These are phyloP conservation scores for Pseudozyma thailandica DNA, from an alignment of 1,284 basidiomycete species.

Conservation along the genomic window DNA sequence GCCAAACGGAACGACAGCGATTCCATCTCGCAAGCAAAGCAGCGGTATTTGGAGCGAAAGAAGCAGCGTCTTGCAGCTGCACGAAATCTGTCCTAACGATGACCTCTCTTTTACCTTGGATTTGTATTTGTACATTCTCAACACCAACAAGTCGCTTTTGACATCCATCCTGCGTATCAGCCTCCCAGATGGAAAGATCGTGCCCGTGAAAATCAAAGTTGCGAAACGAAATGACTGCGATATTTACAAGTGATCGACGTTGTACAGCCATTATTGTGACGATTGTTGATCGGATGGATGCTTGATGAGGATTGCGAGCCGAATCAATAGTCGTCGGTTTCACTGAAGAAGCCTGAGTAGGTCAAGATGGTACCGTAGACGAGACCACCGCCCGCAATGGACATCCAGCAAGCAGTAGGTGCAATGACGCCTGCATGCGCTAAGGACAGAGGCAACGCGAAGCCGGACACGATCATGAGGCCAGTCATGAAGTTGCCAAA, in stretches of 20 bases:
- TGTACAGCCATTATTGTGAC: too few relatives aligned
- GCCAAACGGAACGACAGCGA: conserved; percentile 44
- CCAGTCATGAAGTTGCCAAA: conserved; percentile 95
- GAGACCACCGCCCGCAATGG: conserved; percentile 88
- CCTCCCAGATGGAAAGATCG: too few relatives aligned
- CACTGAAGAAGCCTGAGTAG: conserved; percentile 63
- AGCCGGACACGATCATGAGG: conserved; percentile 85
- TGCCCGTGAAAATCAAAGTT: not conserved
- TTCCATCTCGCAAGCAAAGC: conserved; percentile 43
- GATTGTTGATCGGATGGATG: not conserved
- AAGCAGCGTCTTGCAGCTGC: conserved; percentile 28
- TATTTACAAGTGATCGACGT: not conserved
- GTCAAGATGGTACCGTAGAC: conserved; percentile 84
- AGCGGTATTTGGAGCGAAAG: conserved; percentile 69
- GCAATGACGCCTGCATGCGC: conserved; percentile 90
- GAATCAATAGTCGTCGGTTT: conserved; percentile 53
- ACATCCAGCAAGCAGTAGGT: conserved; percentile 88
- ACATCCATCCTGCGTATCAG: not conserved
- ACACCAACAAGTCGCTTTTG: too few relatives aligned
- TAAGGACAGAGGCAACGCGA: conserved; percentile 89
- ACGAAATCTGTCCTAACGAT: conserved; percentile 2
- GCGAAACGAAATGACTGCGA: not conserved
- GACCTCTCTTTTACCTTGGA: not conserved
- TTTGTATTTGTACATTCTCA: conserved; percentile 7
- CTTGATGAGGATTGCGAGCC: not conserved